Percentiles rank a stretch among this genome's conserved stretches.
phyloP scores from a whole-genome alignment of 306 rosid species.

The Crotalaria pallida region DNA sequence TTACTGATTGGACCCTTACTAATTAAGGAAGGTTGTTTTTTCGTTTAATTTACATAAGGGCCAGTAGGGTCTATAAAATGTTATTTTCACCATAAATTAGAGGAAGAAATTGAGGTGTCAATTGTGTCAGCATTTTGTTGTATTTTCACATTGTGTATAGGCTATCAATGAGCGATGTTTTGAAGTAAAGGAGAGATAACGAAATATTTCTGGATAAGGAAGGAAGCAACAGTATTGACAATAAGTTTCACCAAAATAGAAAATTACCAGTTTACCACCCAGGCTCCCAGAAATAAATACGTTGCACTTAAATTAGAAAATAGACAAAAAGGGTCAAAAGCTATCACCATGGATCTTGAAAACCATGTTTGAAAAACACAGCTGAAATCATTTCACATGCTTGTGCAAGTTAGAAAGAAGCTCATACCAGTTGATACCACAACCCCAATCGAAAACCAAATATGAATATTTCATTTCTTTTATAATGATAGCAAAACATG shows the following conservation, averaged over 20 bases:
- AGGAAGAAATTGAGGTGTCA: conserved; percentile 3
- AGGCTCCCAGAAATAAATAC: neutral
- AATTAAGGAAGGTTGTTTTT: neutral
- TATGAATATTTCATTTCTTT: neutral
- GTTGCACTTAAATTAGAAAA: neutral
- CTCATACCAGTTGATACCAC: neutral
- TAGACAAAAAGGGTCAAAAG: neutral
- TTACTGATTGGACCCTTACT: neutral
- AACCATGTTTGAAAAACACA: neutral
- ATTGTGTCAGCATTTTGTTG: conserved; percentile 4
- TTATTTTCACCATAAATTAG: neutral
- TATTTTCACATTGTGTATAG: neutral
- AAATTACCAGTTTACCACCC: neutral
- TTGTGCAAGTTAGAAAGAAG: neutral
- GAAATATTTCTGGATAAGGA: neutral
- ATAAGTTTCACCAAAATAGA: neutral
- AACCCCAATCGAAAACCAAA: neutral
- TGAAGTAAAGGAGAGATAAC: conserved; percentile 5
- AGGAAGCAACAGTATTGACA: conserved; percentile 10
- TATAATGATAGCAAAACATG: neutral
- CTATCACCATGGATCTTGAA: neutral
- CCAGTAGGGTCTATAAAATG: neutral
- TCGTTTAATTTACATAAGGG: neutral
- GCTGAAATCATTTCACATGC: neutral
- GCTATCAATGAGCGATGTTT: neutral